These are phyloP conservation scores for Monascus ruber DNA, from an alignment of 2,329 filamentous ascomycete species.

Conservation along the genomic window DNA sequence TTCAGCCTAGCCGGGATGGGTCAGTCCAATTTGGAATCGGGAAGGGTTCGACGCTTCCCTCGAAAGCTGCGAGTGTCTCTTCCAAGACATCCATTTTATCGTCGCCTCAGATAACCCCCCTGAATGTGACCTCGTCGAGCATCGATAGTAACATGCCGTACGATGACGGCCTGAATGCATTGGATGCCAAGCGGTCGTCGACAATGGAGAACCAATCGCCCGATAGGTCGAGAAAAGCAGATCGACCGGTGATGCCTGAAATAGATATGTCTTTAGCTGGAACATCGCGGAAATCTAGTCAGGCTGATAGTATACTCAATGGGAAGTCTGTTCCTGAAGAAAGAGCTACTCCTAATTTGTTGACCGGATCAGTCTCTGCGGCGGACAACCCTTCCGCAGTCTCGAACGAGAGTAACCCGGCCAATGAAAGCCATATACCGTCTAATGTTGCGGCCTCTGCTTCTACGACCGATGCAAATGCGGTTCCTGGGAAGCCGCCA, in stretches of 20 bases:
- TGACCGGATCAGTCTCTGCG: slow-evolving; percentile 13
- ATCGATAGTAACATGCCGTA: slow-evolving; percentile 11
- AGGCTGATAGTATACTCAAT: slow-evolving; percentile 15
- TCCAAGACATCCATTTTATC: slow-evolving; percentile 31
- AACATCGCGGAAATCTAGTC: slow-evolving; percentile 13
- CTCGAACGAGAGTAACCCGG: slow-evolving; percentile 14
- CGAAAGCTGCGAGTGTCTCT: slow-evolving; percentile 31
- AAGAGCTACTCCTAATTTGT: slow-evolving; percentile 17
- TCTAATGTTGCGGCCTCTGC: slow-evolving; percentile 17
- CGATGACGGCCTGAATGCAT: slow-evolving; percentile 13
- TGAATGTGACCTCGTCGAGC: slow-evolving; percentile 18
- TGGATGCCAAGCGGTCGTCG: slow-evolving; percentile 12
- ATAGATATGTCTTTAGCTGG: slow-evolving; percentile 13
- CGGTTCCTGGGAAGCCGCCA: slow-evolving; percentile 13
- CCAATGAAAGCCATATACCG: slow-evolving; percentile 18
- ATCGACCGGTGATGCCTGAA: slow-evolving; percentile 19
- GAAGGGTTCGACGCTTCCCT: slow-evolving; percentile 29
- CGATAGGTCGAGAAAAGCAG: slow-evolving; percentile 15
- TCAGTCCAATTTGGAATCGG: slow-evolving; percentile 9
- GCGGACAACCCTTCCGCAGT: slow-evolving; percentile 20
- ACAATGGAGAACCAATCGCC: slow-evolving; percentile 8
- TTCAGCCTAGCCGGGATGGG: slow-evolving; percentile 19
- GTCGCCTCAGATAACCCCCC: slow-evolving; percentile 27
- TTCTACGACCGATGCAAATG: slow-evolving; percentile 20
- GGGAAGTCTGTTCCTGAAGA: slow-evolving; percentile 20